Conservation (phyloP, 768 basidiomycete species). For the Phallus indusiatus region DNA sequence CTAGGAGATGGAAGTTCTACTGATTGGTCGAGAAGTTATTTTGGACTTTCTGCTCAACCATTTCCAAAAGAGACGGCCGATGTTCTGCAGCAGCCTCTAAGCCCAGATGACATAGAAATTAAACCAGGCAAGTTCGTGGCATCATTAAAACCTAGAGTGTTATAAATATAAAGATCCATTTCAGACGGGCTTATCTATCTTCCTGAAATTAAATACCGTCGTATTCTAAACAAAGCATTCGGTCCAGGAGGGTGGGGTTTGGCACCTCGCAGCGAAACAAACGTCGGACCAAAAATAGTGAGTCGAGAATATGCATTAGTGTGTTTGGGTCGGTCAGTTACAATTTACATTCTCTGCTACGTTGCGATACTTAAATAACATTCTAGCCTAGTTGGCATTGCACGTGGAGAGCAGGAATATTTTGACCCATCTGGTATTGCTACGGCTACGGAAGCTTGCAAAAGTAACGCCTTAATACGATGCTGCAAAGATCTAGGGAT, state of each 20-base stretch:
- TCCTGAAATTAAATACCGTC: constrained; percentile 94
- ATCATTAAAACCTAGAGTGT: neutral
- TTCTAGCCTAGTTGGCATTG: constrained; percentile 73
- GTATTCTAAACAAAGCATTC: constrained; percentile 86
- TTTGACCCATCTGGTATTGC: constrained; percentile 86
- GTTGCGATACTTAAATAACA: neutral
- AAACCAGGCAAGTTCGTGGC: constrained; percentile 61
- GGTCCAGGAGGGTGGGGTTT: constrained; percentile 97
- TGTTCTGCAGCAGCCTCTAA: constrained; percentile 62
- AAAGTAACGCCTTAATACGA: constrained; percentile 94
- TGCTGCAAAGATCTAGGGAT: constrained; percentile 96
- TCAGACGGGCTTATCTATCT: constrained; percentile 92
- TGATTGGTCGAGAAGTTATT: constrained; percentile 87
- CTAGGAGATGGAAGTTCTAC: constrained; percentile 22
- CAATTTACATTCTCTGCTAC: too few relatives aligned
- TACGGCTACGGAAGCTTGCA: constrained; percentile 91
- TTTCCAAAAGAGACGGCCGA: constrained; percentile 71
- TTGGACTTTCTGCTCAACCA: constrained; percentile 67
- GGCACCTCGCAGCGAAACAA: constrained; percentile 86
- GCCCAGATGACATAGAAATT: constrained; percentile 77
- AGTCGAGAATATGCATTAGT: constrained; percentile 92
- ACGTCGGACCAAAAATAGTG: constrained; percentile 79
- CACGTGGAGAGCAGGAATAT: constrained; percentile 94
- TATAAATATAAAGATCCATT: neutral
- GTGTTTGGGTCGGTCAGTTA: constrained; percentile 77